These are phyloP conservation scores for Glycine latifolia DNA, from an alignment of 306 rosid species.

Conservation along the genomic window DNA sequence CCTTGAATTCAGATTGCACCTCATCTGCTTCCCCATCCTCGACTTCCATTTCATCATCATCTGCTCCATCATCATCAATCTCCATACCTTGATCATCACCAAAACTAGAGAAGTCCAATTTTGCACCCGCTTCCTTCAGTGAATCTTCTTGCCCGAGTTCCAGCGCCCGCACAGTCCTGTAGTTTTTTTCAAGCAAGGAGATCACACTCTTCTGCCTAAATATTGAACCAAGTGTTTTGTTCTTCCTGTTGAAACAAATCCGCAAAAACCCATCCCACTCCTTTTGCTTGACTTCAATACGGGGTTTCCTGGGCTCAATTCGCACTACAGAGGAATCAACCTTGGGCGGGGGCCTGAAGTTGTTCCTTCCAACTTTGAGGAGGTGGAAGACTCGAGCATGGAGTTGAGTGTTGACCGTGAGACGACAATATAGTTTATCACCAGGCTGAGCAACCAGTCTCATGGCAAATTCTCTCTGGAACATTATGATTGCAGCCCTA, in stretches of 20 bases:
- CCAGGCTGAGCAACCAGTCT: conserved; percentile 95
- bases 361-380: conserved; percentile 91
- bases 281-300: conserved; percentile 73
- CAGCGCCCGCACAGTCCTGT: conserved; percentile 72
- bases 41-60: conserved; percentile 67
- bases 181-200: conserved; percentile 80
- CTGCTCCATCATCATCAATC: conserved; percentile 63
- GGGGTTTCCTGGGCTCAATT: conserved; percentile 87
- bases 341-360: conserved; percentile 92
- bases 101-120: conserved; percentile 51
- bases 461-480: conserved; percentile 95
- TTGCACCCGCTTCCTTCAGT: conserved; percentile 42
- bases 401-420: conserved; percentile 84
- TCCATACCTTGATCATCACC: conserved; percentile 63
- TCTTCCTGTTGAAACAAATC: conserved; percentile 85
- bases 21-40: conserved; percentile 65
- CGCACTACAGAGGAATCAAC: conserved; percentile 92
- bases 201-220: conserved; percentile 88
- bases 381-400: conserved; percentile 87
- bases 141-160: conserved; percentile 56
- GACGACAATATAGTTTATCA: conserved; percentile 91
- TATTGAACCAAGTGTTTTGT: conserved; percentile 89
- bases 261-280: conserved; percentile 96
- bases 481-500: conserved; percentile 94
- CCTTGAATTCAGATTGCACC: conserved; percentile 79